These are phyloP conservation scores for Arabidopsis arenosa DNA, from an alignment of 345 rosid species.

Conservation along the genomic window DNA sequence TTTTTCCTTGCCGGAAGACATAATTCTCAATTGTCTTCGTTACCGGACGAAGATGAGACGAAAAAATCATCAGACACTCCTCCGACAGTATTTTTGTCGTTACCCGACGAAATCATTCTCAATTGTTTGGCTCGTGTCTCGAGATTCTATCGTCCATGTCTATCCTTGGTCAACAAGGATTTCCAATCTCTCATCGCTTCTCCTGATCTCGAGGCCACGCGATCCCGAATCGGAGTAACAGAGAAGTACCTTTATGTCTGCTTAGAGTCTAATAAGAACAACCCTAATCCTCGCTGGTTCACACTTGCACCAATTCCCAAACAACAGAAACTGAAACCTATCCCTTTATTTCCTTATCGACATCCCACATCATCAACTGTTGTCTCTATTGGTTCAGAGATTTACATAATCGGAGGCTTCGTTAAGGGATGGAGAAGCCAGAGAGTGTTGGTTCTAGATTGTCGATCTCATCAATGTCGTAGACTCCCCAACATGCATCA, in stretches of 20 bases:
- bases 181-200: conserved; percentile 57
- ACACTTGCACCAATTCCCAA: conserved; percentile 39
- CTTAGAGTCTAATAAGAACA: neutral
- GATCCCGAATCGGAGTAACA: conserved; percentile 26
- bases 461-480: conserved; percentile 60
- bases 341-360: conserved; percentile 50
- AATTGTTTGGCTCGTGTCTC: conserved; percentile 65
- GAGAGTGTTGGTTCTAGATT: conserved; percentile 65
- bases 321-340: conserved; percentile 41
- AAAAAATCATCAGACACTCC: neutral
- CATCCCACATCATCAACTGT: conserved; percentile 51
- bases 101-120: conserved; percentile 63
- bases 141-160: conserved; percentile 53
- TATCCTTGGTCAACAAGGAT: conserved; percentile 59
- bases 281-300: conserved; percentile 47
- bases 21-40: neutral
- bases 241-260: conserved; percentile 31
- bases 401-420: conserved; percentile 71
- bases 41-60: neutral
- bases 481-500: conserved; percentile 54
- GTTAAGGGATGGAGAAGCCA: conserved; percentile 52
- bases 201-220: conserved; percentile 54
- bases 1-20: neutral
- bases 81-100: conserved; percentile 49
- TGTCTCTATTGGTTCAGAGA: conserved; percentile 51